phyloP scores from a whole-genome alignment of 768 basidiomycete species.

The Boletus sensibilis region DNA sequence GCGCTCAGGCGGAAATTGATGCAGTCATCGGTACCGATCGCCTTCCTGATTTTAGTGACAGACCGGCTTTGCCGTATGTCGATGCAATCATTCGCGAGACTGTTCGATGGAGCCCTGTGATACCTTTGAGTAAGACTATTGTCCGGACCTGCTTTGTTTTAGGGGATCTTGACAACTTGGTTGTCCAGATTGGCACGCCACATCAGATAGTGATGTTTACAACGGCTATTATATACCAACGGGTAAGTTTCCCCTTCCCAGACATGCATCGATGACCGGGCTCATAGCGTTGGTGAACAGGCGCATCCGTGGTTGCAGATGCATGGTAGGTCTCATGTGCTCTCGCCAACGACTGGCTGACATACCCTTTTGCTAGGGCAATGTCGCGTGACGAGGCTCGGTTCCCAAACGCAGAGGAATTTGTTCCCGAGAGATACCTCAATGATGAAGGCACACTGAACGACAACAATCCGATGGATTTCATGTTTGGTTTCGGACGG shows the following conservation, averaged over 20 bases:
- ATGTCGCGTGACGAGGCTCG: slow-evolving; percentile 8
- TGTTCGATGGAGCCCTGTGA: not conserved
- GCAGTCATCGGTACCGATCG: not conserved
- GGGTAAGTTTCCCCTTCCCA: slow-evolving; percentile 20
- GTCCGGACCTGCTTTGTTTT: not conserved
- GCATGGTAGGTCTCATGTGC: slow-evolving; percentile 1
- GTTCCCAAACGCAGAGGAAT: slow-evolving; percentile 10
- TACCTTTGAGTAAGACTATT: not conserved
- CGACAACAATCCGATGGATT: slow-evolving; percentile 2
- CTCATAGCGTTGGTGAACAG: not conserved
- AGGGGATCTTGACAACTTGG: not conserved
- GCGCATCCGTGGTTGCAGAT: slow-evolving; percentile 9
- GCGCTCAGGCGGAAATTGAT: slow-evolving; percentile 6
- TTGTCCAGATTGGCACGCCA: slow-evolving; percentile 19
- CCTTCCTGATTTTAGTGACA: slow-evolving; percentile 3
- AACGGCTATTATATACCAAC: slow-evolving; percentile 31
- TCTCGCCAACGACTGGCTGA: not conserved
- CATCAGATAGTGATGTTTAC: slow-evolving; percentile 22
- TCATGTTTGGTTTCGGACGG: slow-evolving; percentile 13
- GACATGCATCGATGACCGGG: not conserved
- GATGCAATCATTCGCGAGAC: slow-evolving; percentile 10
- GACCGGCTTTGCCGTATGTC: slow-evolving; percentile 4
- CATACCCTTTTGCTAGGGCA: not conserved
- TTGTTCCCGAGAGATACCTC: slow-evolving; percentile 10
- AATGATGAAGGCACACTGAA: slow-evolving; percentile 1